Conservation (phyloP, 176 grass and related monocot species). For the Saccharum officinarum region DNA sequence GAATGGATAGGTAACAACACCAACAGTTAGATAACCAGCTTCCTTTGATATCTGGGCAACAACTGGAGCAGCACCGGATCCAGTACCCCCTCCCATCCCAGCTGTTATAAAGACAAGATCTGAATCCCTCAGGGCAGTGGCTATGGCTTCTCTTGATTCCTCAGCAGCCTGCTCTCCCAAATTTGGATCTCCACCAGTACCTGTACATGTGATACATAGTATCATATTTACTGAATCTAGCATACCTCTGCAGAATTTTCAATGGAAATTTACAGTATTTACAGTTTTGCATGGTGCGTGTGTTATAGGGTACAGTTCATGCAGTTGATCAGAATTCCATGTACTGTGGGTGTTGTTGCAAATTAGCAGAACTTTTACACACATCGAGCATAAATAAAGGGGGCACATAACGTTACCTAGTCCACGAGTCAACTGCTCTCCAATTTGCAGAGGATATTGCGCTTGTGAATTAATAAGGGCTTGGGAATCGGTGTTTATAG, state of each 20-base stretch:
- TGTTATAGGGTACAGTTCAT: not conserved
- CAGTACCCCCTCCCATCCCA: conserved; percentile 93
- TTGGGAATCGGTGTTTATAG: conserved; percentile 95
- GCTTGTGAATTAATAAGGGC: conserved; percentile 83
- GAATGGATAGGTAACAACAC: conserved; percentile 96
- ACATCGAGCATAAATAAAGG: not conserved
- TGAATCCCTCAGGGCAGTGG: conserved; percentile 70
- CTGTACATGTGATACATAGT: conserved; percentile 20
- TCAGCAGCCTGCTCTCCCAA: conserved; percentile 89
- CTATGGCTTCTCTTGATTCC: conserved; percentile 93
- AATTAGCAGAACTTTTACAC: not conserved
- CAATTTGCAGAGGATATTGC: conserved; percentile 85
- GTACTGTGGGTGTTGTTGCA: not conserved
- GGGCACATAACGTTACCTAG: conserved; percentile 60
- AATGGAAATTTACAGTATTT: not conserved
- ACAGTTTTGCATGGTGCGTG: not conserved
- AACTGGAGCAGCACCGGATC: conserved; percentile 96
- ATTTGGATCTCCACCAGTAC: conserved; percentile 85
- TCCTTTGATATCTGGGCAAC: conserved; percentile 97
- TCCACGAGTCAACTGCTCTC: conserved; percentile 91
- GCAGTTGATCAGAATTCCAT: not conserved
- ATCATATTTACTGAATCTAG: conserved; percentile 13
- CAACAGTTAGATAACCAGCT: conserved; percentile 96
- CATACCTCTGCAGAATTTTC: not conserved
- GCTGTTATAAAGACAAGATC: conserved; percentile 97